These are phyloP conservation scores for Candida xiaguanensis DNA, from an alignment of 805 yeast genomes.

Conservation along the genomic window DNA sequence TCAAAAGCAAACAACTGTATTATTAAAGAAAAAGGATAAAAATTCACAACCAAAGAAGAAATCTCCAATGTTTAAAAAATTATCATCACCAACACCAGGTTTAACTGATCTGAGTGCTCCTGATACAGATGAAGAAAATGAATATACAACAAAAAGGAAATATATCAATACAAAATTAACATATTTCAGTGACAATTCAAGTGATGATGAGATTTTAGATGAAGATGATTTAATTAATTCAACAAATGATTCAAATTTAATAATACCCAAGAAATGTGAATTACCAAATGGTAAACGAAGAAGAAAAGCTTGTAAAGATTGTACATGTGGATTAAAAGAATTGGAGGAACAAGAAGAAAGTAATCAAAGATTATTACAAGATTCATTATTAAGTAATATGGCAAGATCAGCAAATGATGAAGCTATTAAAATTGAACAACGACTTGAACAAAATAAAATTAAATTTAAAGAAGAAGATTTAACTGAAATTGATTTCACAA, in stretches of 20 bases:
- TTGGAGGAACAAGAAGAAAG: conserved; percentile 64
- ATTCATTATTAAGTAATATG: conserved; percentile 42
- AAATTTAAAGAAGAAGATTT: conserved; percentile 64
- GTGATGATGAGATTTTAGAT: conserved; percentile 20
- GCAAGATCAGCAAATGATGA: conserved; percentile 51
- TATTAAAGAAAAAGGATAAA: conserved; percentile 24
- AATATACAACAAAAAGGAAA: conserved; percentile 42
- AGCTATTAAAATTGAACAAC: conserved; percentile 52
- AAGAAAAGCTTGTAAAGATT: conserved; percentile 95
- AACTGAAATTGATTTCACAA: conserved; percentile 90
- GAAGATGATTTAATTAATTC: conserved; percentile 39
- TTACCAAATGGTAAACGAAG: conserved; percentile 53
- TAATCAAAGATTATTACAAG: conserved; percentile 42
- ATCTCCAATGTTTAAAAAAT: conserved; percentile 16
- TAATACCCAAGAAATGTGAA: conserved; percentile 60
- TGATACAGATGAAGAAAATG: conserved; percentile 32
- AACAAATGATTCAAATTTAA: conserved; percentile 25
- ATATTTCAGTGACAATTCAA: conserved; percentile 50
- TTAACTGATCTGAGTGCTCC: conserved; percentile 45
- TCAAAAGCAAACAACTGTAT: conserved; percentile 28
- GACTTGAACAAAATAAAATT: conserved; percentile 42
- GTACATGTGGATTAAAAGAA: conserved; percentile 95
- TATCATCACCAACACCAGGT: conserved; percentile 15
- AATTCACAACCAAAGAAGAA: conserved; percentile 10
- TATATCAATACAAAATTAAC: conserved; percentile 46